Base-by-base conservation (phyloP, 176 grass and related monocot species). In the Triticum aestivum region DNA sequence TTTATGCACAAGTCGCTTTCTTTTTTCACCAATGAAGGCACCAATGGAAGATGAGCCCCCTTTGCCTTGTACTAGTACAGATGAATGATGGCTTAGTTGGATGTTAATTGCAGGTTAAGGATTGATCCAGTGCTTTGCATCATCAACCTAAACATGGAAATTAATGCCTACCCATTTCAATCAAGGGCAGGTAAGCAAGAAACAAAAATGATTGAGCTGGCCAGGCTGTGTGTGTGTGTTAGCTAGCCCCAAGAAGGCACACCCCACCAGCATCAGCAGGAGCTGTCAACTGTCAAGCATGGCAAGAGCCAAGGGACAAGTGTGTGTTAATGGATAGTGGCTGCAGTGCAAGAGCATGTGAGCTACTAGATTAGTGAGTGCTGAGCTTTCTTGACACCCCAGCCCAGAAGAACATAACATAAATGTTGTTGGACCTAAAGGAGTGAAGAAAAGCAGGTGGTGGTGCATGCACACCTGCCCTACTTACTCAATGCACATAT, bases 381-480 rank as follows among this genome's bases (percentile, higher is more conserved):
- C 2, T 52, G 51, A 51, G 14, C 51, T 54, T 15, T 6, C 15
- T 87, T 75, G 75, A 75, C 74, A 74, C 56, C 65, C n/a, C 9
- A 35, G 3, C 45, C 45, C 45, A 49, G 51, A 54, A 54, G 54
- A 58, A 20, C 18, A 58, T 8, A 84, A 65, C 59, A 89, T 79
- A 78, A 81, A 89, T 88, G 89, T 70, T 20, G 52, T 56, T 90
- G 74, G 80, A 71, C 77, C 88, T 85, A 90, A 91, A 91, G 54
- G 91, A 85, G 74, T 70, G 83, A 71, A 85, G 84, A 90, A 95
- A 97, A 93, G 92, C 80, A 85, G 54, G 54, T 58, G 52, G 54
- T 1, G 68, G 42, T 12, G 42, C 42, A 61, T 66, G 91, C 85
- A 61, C 74, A 77, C 82, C 87, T 88, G 84, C 76, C 73, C 67